Evolutionary conservation across 768 basidiomycete species (phyloP).

Genomic region (Russula brevipes): DNA sequence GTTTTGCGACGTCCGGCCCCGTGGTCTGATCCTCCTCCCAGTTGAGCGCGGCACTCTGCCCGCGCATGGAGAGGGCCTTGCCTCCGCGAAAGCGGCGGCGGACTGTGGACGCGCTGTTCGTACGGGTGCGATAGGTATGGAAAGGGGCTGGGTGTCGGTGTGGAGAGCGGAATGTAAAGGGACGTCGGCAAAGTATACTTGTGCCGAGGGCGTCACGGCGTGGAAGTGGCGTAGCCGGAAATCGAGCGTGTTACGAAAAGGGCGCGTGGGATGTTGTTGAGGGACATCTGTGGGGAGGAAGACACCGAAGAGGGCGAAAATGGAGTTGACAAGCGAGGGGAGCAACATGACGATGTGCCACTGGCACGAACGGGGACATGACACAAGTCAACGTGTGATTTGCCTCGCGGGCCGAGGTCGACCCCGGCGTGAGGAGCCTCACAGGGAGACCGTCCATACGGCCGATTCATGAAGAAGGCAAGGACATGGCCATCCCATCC

Average conservation of each 20-base stretch:
- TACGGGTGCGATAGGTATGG: constrained; percentile 38
- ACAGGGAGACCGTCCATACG: no score
- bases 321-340: neutral
- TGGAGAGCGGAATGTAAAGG: constrained; percentile 25
- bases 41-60: constrained; percentile 38
- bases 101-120: constrained; percentile 47
- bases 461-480: no score
- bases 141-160: constrained; percentile 31
- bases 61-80: constrained; percentile 38
- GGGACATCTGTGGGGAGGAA: constrained; percentile 2
- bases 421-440: no score
- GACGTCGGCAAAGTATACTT: constrained; percentile 53
- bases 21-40: constrained; percentile 65
- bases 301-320: neutral
- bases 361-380: neutral
- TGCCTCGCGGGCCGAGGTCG: no score
- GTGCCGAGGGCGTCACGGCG: constrained; percentile 41
- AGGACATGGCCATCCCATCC: no score
- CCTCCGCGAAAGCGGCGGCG: constrained; percentile 30
- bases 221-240: constrained; percentile 63
- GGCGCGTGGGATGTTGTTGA: neutral
- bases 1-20: constrained; percentile 67
- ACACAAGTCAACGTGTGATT: neutral
- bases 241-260: constrained; percentile 14
- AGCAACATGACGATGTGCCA: neutral